Percentiles rank a stretch among this genome's conserved stretches.
phyloP scores from a whole-genome alignment of 495 filamentous ascomycete species.

The Penicillium soppii region DNA sequence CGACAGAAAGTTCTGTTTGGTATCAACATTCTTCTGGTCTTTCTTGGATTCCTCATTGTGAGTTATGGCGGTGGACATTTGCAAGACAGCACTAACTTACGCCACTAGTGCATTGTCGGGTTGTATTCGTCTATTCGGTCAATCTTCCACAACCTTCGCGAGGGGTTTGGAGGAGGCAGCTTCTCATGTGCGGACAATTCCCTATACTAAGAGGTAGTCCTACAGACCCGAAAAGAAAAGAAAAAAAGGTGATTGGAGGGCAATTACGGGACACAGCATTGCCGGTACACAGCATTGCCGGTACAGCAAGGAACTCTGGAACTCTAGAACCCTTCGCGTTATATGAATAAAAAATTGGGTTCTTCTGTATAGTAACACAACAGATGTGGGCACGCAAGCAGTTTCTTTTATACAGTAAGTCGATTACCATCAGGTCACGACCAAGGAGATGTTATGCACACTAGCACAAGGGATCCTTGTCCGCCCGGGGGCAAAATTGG shows the following conservation, averaged over 20 bases:
- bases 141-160: conserved; percentile 19
- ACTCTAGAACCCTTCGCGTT: too few relatives aligned
- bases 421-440: too few relatives aligned
- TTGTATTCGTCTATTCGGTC: conserved; percentile 34
- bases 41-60: conserved; percentile 30
- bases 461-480: background rate
- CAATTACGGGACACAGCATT: background rate
- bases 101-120: conserved; percentile 23
- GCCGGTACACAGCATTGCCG: too few relatives aligned
- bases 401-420: background rate
- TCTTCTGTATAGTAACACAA: conserved; percentile 1
- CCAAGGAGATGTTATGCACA: too few relatives aligned
- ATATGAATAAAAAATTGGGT: background rate
- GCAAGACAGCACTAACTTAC: background rate
- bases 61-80: conserved; percentile 5
- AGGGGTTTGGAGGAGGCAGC: conserved; percentile 17
- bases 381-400: background rate
- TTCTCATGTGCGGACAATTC: conserved; percentile 38
- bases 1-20: conserved; percentile 22
- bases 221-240: too few relatives aligned
- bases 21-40: conserved; percentile 23
- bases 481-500: too few relatives aligned
- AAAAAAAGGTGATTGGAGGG: background rate
- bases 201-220: background rate
- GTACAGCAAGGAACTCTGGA: too few relatives aligned